Conservation (phyloP, 2,329 filamentous ascomycete genomes). For the Stagonosporopsis cucurbitacearum region DNA sequence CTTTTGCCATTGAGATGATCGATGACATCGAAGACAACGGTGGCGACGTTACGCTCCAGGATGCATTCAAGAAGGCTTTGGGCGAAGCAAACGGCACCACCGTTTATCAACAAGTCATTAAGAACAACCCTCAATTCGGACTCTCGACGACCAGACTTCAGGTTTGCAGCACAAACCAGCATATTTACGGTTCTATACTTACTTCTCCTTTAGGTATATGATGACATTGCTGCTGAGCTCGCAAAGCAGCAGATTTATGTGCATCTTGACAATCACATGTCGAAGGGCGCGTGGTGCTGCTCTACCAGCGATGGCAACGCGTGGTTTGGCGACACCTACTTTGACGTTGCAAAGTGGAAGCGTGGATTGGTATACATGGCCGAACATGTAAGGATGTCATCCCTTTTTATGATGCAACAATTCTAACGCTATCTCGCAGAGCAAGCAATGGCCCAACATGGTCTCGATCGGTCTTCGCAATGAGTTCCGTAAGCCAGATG, state of each 20-base stretch:
- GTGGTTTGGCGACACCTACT: conserved; percentile 66
- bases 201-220: conserved; percentile 52
- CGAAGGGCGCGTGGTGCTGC: conserved; percentile 45
- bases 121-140: conserved; percentile 63
- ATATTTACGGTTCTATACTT: neutral
- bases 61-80: conserved; percentile 42
- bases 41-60: conserved; percentile 41
- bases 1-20: conserved; percentile 68
- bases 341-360: conserved; percentile 65
- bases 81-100: conserved; percentile 56
- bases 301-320: conserved; percentile 60
- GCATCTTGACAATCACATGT: conserved; percentile 47
- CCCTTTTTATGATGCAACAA: neutral
- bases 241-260: conserved; percentile 51
- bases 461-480: conserved; percentile 65
- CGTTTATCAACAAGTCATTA: conserved; percentile 59
- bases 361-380: conserved; percentile 68
- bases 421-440: conserved; percentile 17
- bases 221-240: conserved; percentile 60
- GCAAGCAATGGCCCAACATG: conserved; percentile 56
- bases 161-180: conserved; percentile 11
- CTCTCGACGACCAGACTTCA: conserved; percentile 58
- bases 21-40: conserved; percentile 44
- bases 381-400: conserved; percentile 50
- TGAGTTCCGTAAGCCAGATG: conserved; percentile 51